Base-by-base conservation (phyloP, 345 rosid genomes). In the Cardamine chenopodiifolia region DNA sequence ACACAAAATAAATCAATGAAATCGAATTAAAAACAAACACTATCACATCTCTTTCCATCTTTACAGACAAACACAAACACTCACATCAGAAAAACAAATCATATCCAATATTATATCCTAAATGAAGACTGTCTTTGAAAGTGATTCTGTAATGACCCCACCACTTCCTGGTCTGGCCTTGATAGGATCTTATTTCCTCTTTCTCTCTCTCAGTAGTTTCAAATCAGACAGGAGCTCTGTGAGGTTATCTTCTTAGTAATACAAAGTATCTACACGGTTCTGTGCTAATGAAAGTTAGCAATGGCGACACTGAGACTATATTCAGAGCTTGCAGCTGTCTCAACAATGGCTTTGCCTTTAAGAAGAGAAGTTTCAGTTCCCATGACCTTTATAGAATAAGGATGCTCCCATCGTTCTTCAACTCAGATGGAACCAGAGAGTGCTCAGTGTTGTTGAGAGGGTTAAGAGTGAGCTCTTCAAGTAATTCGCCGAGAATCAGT, bases 401-500 rank as follows among this genome's bases (percentile, higher is more conserved):
- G 69, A 70, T 65, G 59, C 73, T 66, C 77, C 65, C 72, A 37
- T 54, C 64, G 25, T 71, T 88, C 80, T 72, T 60, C 79, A 61
- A 31, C 61, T 77, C 86, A 40, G 52, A 66, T 29, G 47, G 76
- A 71, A 58, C 54, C 13, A n/a, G 62, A 19, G 70, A 64, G 50
- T 55, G 62, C 18, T 71, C 56, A 49, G 12, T 39, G 62, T 70
- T 55, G 49, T 64, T 63, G 59, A 69, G 63, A 72, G 61, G 82
- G 80, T 82, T 80, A 10, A 65, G 55, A 56, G 80, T 42, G 52
- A 79, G 78, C 65, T 89, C 96, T 48, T 85, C 88, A 17, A 92
- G 72, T 79, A 95, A 69, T 39, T 84, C 97, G 20, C 86, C 72
- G 2, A 95, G 83, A 71, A 95, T 89, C 70, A 72, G 75, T 66